Evolutionary conservation across 1,284 basidiomycete species (phyloP).

Genomic region (Somion occarium): DNA sequence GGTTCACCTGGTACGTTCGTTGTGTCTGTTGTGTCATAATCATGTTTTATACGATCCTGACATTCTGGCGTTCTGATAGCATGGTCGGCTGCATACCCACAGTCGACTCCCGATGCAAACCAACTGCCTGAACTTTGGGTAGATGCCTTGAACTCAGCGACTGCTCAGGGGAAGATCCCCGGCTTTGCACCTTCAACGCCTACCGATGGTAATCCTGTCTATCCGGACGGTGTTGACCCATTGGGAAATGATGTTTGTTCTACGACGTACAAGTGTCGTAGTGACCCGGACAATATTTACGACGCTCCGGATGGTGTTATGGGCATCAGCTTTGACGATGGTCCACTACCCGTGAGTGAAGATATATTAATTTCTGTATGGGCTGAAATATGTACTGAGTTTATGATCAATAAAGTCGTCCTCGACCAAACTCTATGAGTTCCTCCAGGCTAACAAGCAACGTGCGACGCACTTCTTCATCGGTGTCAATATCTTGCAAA

Average conservation of each 20-base stretch:
- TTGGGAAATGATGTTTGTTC: slow-evolving; percentile 55
- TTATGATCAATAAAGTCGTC: slow-evolving; percentile 13
- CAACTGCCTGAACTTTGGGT: slow-evolving; percentile 61
- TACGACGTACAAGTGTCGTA: slow-evolving; percentile 58
- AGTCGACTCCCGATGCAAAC: slow-evolving; percentile 35
- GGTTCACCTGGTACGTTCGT: slow-evolving; percentile 50
- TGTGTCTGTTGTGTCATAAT: background rate
- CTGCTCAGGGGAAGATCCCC: slow-evolving; percentile 70
- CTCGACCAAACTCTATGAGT: slow-evolving; percentile 41
- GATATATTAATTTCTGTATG: background rate
- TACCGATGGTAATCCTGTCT: slow-evolving; percentile 44
- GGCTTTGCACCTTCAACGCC: slow-evolving; percentile 48
- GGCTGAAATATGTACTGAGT: slow-evolving; percentile 18
- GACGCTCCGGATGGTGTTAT: slow-evolving; percentile 61
- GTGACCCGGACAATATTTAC: slow-evolving; percentile 54
- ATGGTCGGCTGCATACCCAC: slow-evolving; percentile 55
- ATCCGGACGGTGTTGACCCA: slow-evolving; percentile 52
- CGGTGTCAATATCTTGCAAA: slow-evolving; percentile 60
- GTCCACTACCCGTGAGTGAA: slow-evolving; percentile 54
- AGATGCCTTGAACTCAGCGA: slow-evolving; percentile 58
- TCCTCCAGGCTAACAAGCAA: slow-evolving; percentile 56
- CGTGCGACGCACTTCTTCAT: slow-evolving; percentile 81
- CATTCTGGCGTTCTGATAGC: slow-evolving; percentile 30
- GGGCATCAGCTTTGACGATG: slow-evolving; percentile 74
- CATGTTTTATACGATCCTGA: background rate